Evolutionary conservation across 1,139 yeast species (phyloP).

Genomic region (Barnettozyma hawaiiensis): DNA sequence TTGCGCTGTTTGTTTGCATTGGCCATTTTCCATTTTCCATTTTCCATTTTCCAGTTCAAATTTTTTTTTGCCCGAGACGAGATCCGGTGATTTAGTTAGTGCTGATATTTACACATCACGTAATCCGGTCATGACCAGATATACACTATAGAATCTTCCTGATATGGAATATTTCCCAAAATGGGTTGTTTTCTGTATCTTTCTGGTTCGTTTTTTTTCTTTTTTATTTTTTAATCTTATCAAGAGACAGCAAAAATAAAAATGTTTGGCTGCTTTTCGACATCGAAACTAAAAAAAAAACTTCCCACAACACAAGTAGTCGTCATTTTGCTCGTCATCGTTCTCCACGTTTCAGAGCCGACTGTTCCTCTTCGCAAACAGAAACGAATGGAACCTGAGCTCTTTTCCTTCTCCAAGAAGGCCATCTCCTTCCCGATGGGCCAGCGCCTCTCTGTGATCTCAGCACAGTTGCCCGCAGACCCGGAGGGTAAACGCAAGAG

Average conservation of each 20-base stretch:
- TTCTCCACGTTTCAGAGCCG: too few species aligned
- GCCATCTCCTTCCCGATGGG: conserved; percentile 3
- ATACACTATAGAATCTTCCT: background rate
- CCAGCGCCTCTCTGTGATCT: conserved; percentile 8
- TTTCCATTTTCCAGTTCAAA: too few species aligned
- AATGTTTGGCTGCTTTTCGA: background rate
- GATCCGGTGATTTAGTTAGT: background rate
- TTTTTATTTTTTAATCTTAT: too few species aligned
- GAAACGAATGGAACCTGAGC: conserved; percentile 8
- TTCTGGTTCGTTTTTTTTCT: too few species aligned
- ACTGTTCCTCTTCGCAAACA: too few species aligned
- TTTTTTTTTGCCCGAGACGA: too few species aligned
- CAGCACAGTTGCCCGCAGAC: conserved; percentile 8
- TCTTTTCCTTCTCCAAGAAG: conserved; percentile 10
- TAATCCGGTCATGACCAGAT: background rate
- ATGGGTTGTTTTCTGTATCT: background rate
- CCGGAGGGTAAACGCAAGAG: conserved; percentile 6
- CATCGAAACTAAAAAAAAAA: too few species aligned
- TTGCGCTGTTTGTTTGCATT: too few species aligned
- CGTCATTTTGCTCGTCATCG: too few species aligned
- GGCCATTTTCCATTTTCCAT: too few species aligned
- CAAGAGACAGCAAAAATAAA: background rate
- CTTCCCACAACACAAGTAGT: too few species aligned
- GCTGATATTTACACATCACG: background rate
- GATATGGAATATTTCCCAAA: background rate